These are phyloP conservation scores for Cladosporium sp. DNA, from an alignment of 2,329 filamentous ascomycete genomes.

Conservation along the genomic window DNA sequence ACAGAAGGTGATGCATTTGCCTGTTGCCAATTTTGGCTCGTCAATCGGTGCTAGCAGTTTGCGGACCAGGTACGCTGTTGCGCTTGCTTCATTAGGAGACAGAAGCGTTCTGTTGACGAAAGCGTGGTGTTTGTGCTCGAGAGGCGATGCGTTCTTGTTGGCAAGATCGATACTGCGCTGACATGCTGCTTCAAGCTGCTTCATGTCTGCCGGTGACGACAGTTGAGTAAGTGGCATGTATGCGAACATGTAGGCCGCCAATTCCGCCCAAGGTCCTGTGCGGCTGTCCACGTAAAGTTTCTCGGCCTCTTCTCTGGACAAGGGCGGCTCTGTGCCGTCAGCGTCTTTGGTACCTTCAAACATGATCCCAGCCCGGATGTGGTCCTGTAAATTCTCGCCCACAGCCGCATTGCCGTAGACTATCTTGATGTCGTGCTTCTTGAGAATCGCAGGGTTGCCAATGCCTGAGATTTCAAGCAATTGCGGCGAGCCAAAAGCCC, in stretches of 20 bases:
- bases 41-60: conserved; percentile 9
- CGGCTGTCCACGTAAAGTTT: conserved; percentile 16
- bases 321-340: not conserved
- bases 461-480: conserved; percentile 59
- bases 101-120: conserved; percentile 16
- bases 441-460: conserved; percentile 21
- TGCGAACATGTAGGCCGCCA: conserved; percentile 15
- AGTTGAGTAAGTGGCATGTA: conserved; percentile 20
- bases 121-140: conserved; percentile 13
- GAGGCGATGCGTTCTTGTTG: conserved; percentile 10
- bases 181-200: conserved; percentile 19
- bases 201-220: conserved; percentile 16
- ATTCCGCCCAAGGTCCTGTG: conserved; percentile 18
- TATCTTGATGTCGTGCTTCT: conserved; percentile 15
- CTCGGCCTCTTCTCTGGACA: conserved; percentile 11
- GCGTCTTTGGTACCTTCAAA: conserved; percentile 23
- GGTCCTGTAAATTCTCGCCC: conserved; percentile 29
- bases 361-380: conserved; percentile 15
- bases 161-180: conserved; percentile 11
- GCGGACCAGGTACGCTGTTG: conserved; percentile 17
- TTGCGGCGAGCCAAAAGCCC: conserved; percentile 54
- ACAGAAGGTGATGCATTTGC: conserved; percentile 21
- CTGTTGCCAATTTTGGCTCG: not conserved
- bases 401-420: conserved; percentile 20
- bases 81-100: conserved; percentile 21